Conservation (phyloP, 2,329 filamentous ascomycete species). For the Meredithiella fracta region DNA sequence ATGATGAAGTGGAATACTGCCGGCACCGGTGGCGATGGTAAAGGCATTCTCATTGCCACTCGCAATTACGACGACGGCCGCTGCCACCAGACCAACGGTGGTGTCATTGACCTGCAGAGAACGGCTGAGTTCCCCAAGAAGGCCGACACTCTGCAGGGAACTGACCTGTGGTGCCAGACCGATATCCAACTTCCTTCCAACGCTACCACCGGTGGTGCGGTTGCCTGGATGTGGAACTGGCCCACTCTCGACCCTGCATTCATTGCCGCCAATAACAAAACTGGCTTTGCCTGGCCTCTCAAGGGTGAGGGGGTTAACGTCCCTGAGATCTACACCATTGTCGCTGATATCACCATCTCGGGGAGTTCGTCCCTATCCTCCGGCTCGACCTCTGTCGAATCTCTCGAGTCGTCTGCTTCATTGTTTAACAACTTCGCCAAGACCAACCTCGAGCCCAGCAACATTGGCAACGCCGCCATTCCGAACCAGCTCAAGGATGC, state of each 20-base stretch:
- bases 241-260: constrained; percentile 37
- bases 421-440: neutral
- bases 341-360: constrained; percentile 26
- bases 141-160: constrained; percentile 34
- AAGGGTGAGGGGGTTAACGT: constrained; percentile 15
- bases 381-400: constrained; percentile 16
- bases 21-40: constrained; percentile 64
- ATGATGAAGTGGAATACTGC: constrained; percentile 71
- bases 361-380: constrained; percentile 3
- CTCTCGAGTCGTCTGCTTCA: neutral
- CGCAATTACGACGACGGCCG: constrained; percentile 80
- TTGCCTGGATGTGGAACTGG: constrained; percentile 99
- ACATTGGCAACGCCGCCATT: constrained; percentile 29
- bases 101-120: constrained; percentile 41
- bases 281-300: constrained; percentile 24
- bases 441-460: constrained; percentile 17
- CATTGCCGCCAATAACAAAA: constrained; percentile 25
- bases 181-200: constrained; percentile 59
- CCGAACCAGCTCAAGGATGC: constrained; percentile 28
- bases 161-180: constrained; percentile 62
- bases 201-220: constrained; percentile 51
- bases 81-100: constrained; percentile 65
- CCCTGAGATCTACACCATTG: constrained; percentile 28
- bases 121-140: constrained; percentile 35
- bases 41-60: constrained; percentile 58